Percentiles rank a stretch among this genome's conserved stretches.
Conservation (phyloP, 768 basidiomycete genomes). For the Pisolithus orientalis region DNA sequence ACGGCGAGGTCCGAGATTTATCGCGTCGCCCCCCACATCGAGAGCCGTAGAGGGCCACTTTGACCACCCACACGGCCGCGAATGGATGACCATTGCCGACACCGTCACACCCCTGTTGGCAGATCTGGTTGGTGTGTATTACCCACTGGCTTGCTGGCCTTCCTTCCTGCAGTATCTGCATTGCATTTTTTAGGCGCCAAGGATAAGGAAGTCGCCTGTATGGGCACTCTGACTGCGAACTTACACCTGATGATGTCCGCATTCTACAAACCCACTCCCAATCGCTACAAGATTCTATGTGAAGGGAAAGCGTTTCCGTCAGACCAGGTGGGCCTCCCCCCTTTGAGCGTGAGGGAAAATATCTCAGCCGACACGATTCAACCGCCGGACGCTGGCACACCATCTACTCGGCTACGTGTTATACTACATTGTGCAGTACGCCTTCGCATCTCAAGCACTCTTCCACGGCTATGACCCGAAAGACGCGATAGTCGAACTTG, state of each 20-base stretch:
- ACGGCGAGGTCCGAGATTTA: slow-evolving; percentile 2
- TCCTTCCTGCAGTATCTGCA: slow-evolving; percentile 8
- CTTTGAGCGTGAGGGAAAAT: slow-evolving; percentile 5
- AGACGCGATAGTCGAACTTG: slow-evolving; percentile 69
- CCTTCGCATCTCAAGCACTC: slow-evolving; percentile 85
- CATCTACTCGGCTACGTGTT: not conserved
- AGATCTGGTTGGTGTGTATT: slow-evolving; percentile 67
- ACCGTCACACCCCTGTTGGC: slow-evolving; percentile 70
- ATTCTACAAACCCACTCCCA: slow-evolving; percentile 85
- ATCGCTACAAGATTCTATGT: slow-evolving; percentile 89
- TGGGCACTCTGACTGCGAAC: slow-evolving; percentile 93
- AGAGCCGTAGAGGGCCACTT: slow-evolving; percentile 91
- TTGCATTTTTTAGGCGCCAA: slow-evolving; percentile 59
- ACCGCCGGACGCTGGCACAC: not conserved
- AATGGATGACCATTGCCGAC: slow-evolving; percentile 78
- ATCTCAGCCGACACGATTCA: slow-evolving; percentile 7
- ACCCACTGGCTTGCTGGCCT: slow-evolving; percentile 3
- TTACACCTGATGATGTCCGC: slow-evolving; percentile 91
- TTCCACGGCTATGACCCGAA: slow-evolving; percentile 74
- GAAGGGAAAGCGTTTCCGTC: slow-evolving; percentile 94
- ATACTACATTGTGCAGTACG: slow-evolving; percentile 57
- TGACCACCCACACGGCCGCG: slow-evolving; percentile 73
- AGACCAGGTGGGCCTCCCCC: slow-evolving; percentile 65
- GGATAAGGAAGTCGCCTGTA: slow-evolving; percentile 88
- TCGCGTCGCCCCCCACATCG: slow-evolving; percentile 6